Conservation (phyloP, 768 basidiomycete genomes). For the Dioszegia crocea region DNA sequence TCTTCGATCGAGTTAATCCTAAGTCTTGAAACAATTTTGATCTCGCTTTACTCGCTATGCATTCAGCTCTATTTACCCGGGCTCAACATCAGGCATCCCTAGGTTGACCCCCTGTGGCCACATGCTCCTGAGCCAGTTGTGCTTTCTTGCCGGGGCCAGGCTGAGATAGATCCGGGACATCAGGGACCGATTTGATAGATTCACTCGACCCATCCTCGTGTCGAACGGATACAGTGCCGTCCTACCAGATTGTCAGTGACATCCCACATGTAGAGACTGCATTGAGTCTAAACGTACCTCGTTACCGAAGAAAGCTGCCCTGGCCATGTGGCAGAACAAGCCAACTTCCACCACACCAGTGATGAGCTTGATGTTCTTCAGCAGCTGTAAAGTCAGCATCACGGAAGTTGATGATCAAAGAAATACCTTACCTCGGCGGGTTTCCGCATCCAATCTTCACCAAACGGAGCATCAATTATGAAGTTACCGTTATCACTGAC, state of each 20-base stretch:
- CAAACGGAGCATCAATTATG: constrained; percentile 92
- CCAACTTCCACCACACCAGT: constrained; percentile 99
- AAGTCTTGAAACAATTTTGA: too few species aligned
- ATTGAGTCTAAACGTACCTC: constrained; percentile 23
- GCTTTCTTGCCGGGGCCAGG: not conserved
- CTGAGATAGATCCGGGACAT: constrained; percentile 22
- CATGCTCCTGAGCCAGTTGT: constrained; percentile 1
- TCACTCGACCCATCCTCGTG: constrained; percentile 25
- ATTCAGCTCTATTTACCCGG: too few species aligned
- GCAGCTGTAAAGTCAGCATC: constrained; percentile 56
- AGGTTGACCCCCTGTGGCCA: not conserved
- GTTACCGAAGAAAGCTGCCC: constrained; percentile 81
- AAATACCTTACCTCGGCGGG: constrained; percentile 63
- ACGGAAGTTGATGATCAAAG: constrained; percentile 2
- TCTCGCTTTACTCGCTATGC: too few species aligned
- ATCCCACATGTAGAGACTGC: not conserved
- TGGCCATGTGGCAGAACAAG: constrained; percentile 85
- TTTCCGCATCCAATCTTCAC: constrained; percentile 61
- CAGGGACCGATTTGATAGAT: constrained; percentile 31
- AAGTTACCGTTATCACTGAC: constrained; percentile 98
- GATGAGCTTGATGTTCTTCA: constrained; percentile 80
- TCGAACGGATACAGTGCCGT: constrained; percentile 33
- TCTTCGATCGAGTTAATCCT: too few species aligned
- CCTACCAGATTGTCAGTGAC: constrained; percentile 16
- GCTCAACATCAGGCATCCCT: too few species aligned